phyloP scores from a whole-genome alignment of 345 rosid genomes.

The Erodium maritimum region DNA sequence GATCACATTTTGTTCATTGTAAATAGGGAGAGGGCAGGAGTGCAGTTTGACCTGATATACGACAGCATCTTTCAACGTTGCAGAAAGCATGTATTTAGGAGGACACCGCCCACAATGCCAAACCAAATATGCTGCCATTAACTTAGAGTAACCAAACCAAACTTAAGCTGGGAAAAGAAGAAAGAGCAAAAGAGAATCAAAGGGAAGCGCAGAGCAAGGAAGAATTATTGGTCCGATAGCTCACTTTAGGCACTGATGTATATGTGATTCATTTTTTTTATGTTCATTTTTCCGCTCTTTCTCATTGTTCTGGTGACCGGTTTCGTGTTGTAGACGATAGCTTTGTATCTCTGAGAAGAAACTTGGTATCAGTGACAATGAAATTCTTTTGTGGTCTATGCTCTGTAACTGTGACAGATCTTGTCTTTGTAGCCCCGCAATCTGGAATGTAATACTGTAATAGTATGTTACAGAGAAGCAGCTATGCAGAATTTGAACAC shows the following conservation, averaged over 20 bases:
- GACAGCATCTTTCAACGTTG: constrained; percentile 88
- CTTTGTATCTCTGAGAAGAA: background rate
- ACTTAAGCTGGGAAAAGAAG: background rate
- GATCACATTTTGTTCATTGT: constrained; percentile 78
- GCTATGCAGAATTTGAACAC: no score
- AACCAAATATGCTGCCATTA: constrained; percentile 15
- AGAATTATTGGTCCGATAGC: background rate
- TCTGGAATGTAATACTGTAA: no score
- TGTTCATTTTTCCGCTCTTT: background rate
- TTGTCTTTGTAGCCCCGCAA: no score
- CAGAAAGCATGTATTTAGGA: constrained; percentile 70
- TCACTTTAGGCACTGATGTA: background rate
- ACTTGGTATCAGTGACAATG: no score
- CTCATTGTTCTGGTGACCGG: no score
- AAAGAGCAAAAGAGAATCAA: background rate
- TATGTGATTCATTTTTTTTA: background rate
- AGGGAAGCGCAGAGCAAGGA: background rate
- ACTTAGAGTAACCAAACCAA: background rate
- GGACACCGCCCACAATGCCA: constrained; percentile 43
- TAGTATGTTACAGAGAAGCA: no score
- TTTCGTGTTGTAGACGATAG: no score
- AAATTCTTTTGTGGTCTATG: no score
- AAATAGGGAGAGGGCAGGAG: constrained; percentile 90
- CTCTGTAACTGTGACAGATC: no score
- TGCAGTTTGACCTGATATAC: constrained; percentile 77